These are phyloP conservation scores for Colletotrichum salicis DNA, from an alignment of 2,329 filamentous ascomycete genomes.

Conservation along the genomic window DNA sequence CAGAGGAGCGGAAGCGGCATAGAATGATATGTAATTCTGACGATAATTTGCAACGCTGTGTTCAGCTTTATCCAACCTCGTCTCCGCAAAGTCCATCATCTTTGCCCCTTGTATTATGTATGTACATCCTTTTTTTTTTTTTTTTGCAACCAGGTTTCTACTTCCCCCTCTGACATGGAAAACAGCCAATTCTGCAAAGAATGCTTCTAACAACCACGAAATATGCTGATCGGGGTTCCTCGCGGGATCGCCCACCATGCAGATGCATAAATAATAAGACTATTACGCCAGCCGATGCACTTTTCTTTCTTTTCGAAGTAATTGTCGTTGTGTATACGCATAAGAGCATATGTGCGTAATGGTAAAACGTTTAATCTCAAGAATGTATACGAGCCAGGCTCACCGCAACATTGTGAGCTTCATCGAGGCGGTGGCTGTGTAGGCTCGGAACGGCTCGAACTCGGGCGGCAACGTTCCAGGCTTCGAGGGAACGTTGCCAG, in stretches of 20 bases:
- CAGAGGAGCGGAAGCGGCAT: no score
- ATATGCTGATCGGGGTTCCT: background rate
- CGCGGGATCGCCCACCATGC: background rate
- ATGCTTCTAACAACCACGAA: background rate
- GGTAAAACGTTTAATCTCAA: background rate
- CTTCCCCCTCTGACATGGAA: background rate
- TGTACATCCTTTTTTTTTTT: background rate
- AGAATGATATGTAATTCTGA: no score
- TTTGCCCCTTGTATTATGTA: background rate
- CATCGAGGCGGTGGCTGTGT: constrained; percentile 18
- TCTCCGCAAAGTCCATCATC: background rate
- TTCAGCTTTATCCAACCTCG: background rate
- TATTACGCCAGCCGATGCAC: constrained; percentile 20
- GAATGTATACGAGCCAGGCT: no score
- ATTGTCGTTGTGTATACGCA: constrained; percentile 1
- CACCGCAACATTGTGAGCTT: constrained; percentile 24
- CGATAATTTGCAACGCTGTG: background rate
- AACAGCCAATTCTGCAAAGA: background rate
- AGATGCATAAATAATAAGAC: background rate
- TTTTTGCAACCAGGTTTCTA: background rate
- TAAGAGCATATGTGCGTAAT: background rate
- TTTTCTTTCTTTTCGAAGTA: constrained; percentile 2
- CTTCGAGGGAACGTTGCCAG: constrained; percentile 28
- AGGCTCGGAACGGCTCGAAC: constrained; percentile 19
- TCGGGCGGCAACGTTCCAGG: constrained; percentile 24